These are phyloP conservation scores for Aurantiochytrium sp. DNA, from an alignment of 108 stramenopile species.

Conservation along the genomic window DNA sequence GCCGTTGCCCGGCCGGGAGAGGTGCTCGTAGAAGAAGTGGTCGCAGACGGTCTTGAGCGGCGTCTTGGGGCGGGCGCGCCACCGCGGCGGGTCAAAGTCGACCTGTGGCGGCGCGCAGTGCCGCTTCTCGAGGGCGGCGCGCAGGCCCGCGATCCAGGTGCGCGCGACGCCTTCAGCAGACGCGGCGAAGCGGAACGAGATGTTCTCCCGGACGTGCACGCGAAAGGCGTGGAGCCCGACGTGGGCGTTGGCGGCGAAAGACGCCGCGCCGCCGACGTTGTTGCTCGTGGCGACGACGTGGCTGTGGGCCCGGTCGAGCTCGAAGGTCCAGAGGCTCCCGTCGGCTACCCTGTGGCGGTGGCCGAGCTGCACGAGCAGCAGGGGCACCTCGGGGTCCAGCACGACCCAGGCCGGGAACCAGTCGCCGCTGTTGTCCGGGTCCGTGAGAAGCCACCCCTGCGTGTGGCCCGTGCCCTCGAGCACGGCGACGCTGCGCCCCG, in stretches of 20 bases:
- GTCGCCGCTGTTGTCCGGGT: background rate
- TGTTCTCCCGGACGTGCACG: background rate
- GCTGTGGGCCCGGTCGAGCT: background rate
- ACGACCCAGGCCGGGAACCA: background rate
- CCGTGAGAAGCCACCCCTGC: background rate
- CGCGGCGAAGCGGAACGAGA: background rate
- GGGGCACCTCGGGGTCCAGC: background rate
- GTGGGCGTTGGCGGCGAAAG: background rate
- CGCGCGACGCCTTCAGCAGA: background rate
- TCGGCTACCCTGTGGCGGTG: background rate
- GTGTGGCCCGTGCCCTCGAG: background rate
- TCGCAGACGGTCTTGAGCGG: background rate
- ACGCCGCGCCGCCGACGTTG: background rate
- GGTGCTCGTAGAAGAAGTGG: background rate
- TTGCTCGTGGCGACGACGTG: background rate
- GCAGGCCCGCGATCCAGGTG: background rate
- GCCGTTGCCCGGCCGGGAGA: background rate
- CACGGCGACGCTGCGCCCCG: background rate
- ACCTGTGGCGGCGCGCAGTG: background rate
- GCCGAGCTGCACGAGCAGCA: background rate
- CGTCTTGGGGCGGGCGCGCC: background rate
- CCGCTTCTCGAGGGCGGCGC: background rate
- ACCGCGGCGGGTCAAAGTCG: background rate
- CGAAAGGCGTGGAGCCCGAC: background rate
- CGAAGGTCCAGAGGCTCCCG: background rate